Conservation (phyloP, 306 rosid species). For the Cucumis hystrix region DNA sequence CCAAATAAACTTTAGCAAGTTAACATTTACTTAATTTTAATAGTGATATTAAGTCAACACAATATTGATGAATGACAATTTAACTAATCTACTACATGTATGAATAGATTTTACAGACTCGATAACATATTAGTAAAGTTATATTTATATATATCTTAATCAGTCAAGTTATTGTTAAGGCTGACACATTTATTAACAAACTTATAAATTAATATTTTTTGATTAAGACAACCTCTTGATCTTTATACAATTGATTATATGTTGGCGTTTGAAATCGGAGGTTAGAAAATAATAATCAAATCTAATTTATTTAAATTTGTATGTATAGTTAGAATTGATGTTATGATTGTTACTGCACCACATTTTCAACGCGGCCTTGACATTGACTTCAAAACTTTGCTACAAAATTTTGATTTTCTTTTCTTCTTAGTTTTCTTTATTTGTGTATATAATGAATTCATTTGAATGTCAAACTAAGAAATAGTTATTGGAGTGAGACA, state of each 20-base stretch:
- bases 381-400: neutral
- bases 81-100: neutral
- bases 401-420: neutral
- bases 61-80: too few species aligned
- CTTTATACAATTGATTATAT: neutral
- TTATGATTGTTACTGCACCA: neutral
- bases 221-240: neutral
- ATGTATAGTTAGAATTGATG: neutral
- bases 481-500: too few species aligned
- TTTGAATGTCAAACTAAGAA: too few species aligned
- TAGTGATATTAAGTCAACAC: neutral
- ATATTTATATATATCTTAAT: too few species aligned
- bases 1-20: too few species aligned
- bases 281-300: neutral
- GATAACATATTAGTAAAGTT: too few species aligned
- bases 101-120: too few species aligned
- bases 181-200: neutral
- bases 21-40: too few species aligned
- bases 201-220: neutral
- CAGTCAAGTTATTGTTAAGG: too few species aligned
- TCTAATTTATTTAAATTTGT: neutral
- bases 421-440: neutral
- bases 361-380: neutral
- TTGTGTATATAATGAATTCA: neutral
- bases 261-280: neutral